Evolutionary conservation across 495 filamentous ascomycete species (phyloP).

Genomic region (Filosporella fistucella): DNA sequence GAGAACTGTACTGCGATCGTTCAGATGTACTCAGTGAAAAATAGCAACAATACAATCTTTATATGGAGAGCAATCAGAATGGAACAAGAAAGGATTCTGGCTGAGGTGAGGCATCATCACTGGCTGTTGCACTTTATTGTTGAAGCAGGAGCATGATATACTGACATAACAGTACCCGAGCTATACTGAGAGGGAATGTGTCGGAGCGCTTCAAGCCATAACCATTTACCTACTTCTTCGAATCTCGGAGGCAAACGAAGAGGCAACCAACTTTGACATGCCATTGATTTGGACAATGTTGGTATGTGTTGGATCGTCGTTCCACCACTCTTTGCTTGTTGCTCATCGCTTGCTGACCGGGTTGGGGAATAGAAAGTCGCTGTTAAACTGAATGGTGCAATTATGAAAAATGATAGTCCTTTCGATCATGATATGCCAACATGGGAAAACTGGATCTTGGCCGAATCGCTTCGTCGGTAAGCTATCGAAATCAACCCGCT

Average conservation of each 20-base stretch:
- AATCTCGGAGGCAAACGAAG: constrained; percentile 1
- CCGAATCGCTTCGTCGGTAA: constrained; percentile 10
- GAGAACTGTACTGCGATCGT: constrained; percentile 6
- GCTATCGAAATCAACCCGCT: background rate
- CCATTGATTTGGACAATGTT: constrained; percentile 10
- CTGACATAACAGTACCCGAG: too few relatives aligned
- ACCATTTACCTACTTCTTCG: constrained; percentile 10
- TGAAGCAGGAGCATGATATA: too few relatives aligned
- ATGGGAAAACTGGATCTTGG: constrained; percentile 11
- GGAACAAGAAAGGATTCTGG: constrained; percentile 12
- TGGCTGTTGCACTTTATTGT: too few relatives aligned
- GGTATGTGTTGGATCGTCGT: background rate
- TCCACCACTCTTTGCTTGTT: background rate
- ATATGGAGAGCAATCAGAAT: constrained; percentile 12
- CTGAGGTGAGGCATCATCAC: too few relatives aligned
- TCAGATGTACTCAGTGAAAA: constrained; percentile 2
- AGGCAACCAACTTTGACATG: constrained; percentile 7
- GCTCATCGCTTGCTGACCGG: background rate
- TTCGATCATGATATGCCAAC: background rate
- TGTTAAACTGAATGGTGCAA: background rate
- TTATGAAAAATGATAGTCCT: background rate
- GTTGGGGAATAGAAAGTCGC: constrained; percentile 3
- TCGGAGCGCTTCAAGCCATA: constrained; percentile 13
- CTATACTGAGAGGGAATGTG: too few relatives aligned
- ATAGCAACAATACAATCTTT: constrained; percentile 5